Evolutionary conservation across 2,329 filamentous ascomycete genomes (phyloP), one percentile per base, ranked within the genome.

Genomic region (Xylaria multiplex): DNA sequence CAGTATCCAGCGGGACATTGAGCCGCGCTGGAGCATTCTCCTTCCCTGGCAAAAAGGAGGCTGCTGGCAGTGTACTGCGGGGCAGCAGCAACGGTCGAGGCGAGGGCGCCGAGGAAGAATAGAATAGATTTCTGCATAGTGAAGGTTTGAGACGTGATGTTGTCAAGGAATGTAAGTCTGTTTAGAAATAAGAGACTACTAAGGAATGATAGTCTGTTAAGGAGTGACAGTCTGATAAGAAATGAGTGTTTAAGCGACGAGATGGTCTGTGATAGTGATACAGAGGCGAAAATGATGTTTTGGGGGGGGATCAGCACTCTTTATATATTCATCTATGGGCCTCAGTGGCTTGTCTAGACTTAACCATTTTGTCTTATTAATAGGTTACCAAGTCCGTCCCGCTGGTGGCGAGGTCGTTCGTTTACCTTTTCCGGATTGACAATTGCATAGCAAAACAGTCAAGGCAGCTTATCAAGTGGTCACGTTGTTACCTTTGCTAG

Each of bases 111-210:
- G 58, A 60, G 58, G 58, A 60, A 60, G 46, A 60, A 60, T 43
- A 60, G 58, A 60, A 60, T 60, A 53, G 58, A 60, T 60, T 60
- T 60, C 58, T 60, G 58, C 58, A 60, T 60, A 60, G 46, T 60
- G 58, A 60, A 32, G 32, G 48, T 60, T 60, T 60, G 35, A 60
- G 58, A 60, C 58, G 58, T 60, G 58, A 60, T 54, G 48, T 54
- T 60, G 35, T 53, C 30, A 60, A 60, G 40, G 58, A 60, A 60
- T 53, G 58, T 60, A 60, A 60, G 49, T 46, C 58, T 60, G 58
- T 60, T 53, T 53, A 45, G 35, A 54, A 60, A 60, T 60, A 54
- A 60, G 46, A 53, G 58, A 53, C 58, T 60, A 60, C 49, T 60
- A 60, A 60, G 46, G 58, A 60, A 40, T 60, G 58, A 60, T 19